Evolutionary conservation across 75 land plant genomes (phyloP), one percentile per base, ranked within the genome.

Genomic region (Isoetes taiwanensis): DNA sequence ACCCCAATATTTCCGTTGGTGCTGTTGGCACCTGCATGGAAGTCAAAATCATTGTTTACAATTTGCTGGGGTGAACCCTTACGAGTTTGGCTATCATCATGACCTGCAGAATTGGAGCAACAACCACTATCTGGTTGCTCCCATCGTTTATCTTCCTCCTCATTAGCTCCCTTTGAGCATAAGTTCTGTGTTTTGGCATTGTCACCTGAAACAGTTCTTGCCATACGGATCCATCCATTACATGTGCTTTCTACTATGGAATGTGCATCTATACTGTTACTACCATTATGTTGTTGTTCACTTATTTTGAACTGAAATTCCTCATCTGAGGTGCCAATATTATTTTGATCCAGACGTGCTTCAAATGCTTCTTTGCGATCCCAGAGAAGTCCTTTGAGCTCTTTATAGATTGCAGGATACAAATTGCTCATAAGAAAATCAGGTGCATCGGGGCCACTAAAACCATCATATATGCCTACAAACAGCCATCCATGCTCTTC

Each of bases 401-500:
- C 85, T 40, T 59, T 61, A 16, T 76, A 75, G n/a, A 90, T 76
- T 28, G 76, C 70, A 14, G 71, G 20, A 65, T 86, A 90, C n/a
- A 90, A 71, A 71, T 86, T 86, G 52, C 73, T 55, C 41, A 90
- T 60, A 12, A 90, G 72, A 54, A 70, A 86, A 59, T 90, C 96
- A 24, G 96, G 68, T 1, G 96, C 96, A 72, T 90, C 96, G 0
- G 96, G 93, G 29, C 96, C 96, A 34, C 75, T 86, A 58, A 90
- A 90, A 2, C 99, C 99, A 59, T 94, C 99, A 60, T 89, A 94
- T 38, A 94, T 94, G 24, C 99, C 99, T 12, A 86, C 93, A 59
- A 85, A 90, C 17, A 86, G 78, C 93, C 96, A 90, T 0, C 83
- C 86, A 54, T 75, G 73, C 46, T 90, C 76, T 23, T 90, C 93